These are phyloP conservation scores for Pythium coloratum DNA, from an alignment of 352 stramenopile species.

Conservation along the genomic window DNA sequence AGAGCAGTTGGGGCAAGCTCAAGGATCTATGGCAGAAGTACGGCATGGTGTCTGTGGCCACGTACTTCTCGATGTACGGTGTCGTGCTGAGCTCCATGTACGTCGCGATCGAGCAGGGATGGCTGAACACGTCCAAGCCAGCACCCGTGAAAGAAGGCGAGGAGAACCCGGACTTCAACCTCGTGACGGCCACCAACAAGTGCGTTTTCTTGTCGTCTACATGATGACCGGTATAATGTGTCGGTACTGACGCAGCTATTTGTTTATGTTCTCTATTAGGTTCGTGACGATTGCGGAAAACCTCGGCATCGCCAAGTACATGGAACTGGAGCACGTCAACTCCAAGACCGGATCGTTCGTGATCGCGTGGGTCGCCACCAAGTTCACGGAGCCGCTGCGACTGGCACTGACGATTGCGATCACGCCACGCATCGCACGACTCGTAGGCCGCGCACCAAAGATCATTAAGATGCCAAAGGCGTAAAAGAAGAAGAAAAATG, in stretches of 20 bases:
- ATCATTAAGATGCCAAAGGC: constrained; percentile 29
- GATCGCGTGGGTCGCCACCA: constrained; percentile 84
- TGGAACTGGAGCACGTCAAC: constrained; percentile 79
- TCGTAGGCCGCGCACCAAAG: constrained; percentile 69
- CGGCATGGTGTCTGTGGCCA: constrained; percentile 78
- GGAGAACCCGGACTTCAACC: constrained; percentile 52
- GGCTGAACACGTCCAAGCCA: constrained; percentile 57
- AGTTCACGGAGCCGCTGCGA: constrained; percentile 85
- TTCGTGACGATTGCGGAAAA: constrained; percentile 72
- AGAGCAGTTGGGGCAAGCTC: constrained; percentile 51
- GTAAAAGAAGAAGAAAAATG: constrained; percentile 6
- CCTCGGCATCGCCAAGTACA: constrained; percentile 72
- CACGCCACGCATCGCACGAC: constrained; percentile 73
- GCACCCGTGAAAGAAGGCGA: constrained; percentile 30
- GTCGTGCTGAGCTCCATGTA: constrained; percentile 79
- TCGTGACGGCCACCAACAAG: constrained; percentile 84
- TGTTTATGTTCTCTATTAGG: constrained; percentile 28
- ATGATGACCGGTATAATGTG: background rate
- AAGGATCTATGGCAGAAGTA: constrained; percentile 87
- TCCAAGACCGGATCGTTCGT: constrained; percentile 81
- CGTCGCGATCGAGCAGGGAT: constrained; percentile 77
- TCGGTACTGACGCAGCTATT: background rate
- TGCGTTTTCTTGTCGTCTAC: constrained; percentile 27
- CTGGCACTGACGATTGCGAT: constrained; percentile 77
- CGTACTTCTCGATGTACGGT: constrained; percentile 81